Conservation (phyloP, 805 yeast genomes). For the Starmerella khaoyaiensis region DNA sequence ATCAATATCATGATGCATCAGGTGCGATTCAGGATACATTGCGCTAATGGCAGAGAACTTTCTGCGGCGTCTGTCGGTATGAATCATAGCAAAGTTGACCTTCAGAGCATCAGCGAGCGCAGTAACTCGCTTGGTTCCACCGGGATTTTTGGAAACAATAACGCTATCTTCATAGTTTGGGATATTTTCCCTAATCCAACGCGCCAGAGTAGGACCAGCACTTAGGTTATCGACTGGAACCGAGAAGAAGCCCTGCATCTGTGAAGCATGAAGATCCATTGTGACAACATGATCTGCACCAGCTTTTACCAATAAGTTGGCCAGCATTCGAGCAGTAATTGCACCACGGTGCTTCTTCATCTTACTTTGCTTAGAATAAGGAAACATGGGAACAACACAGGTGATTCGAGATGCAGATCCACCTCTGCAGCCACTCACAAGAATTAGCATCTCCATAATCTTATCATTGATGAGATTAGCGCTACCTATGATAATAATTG, state of each 20-base stretch:
- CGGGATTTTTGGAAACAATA: conserved; percentile 97
- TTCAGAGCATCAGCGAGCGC: conserved; percentile 93
- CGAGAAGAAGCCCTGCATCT: conserved; percentile 97
- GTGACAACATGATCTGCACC: conserved; percentile 98
- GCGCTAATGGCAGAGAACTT: conserved; percentile 38
- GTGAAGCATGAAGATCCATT: conserved; percentile 92
- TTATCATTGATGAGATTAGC: conserved; percentile 81
- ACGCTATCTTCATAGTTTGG: conserved; percentile 79
- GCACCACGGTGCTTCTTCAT: conserved; percentile 99
- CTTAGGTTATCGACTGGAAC: conserved; percentile 94
- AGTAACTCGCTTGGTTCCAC: conserved; percentile 96
- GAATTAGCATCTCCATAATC: conserved; percentile 87
- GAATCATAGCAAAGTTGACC: conserved; percentile 97
- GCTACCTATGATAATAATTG: conserved; percentile 83
- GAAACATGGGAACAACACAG: conserved; percentile 95
- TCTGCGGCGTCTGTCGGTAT: conserved; percentile 89
- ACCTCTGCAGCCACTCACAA: conserved; percentile 91
- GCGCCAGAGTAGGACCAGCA: conserved; percentile 91
- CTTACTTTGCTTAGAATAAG: conserved; percentile 91
- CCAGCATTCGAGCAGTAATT: conserved; percentile 93
- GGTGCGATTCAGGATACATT: conserved; percentile 20
- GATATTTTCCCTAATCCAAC: conserved; percentile 88
- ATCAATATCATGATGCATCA: conserved; percentile 16
- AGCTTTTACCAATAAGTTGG: conserved; percentile 89
- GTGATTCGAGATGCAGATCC: conserved; percentile 97